Evolutionary conservation across 768 basidiomycete species (phyloP).

Genomic region (Gyrodon lividus): DNA sequence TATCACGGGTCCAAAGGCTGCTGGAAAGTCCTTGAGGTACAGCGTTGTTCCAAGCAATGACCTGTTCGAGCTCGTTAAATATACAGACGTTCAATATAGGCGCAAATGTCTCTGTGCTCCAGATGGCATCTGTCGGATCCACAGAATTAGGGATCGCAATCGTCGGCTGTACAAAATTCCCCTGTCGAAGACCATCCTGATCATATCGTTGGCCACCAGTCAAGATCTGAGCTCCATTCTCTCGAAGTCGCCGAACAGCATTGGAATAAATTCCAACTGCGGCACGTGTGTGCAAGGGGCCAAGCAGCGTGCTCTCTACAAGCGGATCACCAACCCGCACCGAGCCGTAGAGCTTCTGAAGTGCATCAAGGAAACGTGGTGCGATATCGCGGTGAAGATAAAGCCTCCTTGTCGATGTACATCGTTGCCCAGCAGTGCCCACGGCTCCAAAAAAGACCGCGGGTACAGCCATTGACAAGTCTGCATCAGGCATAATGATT

Average conservation of each 20-base stretch:
- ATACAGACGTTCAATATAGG: slow-evolving; percentile 85
- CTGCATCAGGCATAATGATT: slow-evolving; percentile 91
- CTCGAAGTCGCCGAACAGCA: slow-evolving; percentile 60
- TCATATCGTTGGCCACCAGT: slow-evolving; percentile 64
- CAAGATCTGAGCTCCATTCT: slow-evolving; percentile 72
- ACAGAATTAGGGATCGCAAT: slow-evolving; percentile 67
- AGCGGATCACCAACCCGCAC: slow-evolving; percentile 87
- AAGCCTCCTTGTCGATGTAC: slow-evolving; percentile 90
- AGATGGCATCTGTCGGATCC: slow-evolving; percentile 55
- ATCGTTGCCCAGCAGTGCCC: slow-evolving; percentile 73
- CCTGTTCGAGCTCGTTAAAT: slow-evolving; percentile 84
- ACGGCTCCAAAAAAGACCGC: slow-evolving; percentile 93
- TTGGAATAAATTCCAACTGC: slow-evolving; percentile 66
- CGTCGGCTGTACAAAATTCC: slow-evolving; percentile 90
- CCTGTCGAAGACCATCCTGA: slow-evolving; percentile 51
- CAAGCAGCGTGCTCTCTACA: slow-evolving; percentile 67
- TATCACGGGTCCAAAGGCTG: slow-evolving; percentile 85
- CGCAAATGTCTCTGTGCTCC: slow-evolving; percentile 83
- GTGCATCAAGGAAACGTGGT: slow-evolving; percentile 67
- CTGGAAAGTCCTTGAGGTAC: slow-evolving; percentile 92
- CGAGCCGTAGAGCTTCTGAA: slow-evolving; percentile 70
- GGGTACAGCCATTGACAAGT: slow-evolving; percentile 84
- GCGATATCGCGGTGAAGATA: slow-evolving; percentile 86
- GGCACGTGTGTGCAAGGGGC: slow-evolving; percentile 76
- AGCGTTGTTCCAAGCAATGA: slow-evolving; percentile 86